Evolutionary conservation across 2,329 filamentous ascomycete genomes (phyloP).

Genomic region (Microdochium bolleyi): DNA sequence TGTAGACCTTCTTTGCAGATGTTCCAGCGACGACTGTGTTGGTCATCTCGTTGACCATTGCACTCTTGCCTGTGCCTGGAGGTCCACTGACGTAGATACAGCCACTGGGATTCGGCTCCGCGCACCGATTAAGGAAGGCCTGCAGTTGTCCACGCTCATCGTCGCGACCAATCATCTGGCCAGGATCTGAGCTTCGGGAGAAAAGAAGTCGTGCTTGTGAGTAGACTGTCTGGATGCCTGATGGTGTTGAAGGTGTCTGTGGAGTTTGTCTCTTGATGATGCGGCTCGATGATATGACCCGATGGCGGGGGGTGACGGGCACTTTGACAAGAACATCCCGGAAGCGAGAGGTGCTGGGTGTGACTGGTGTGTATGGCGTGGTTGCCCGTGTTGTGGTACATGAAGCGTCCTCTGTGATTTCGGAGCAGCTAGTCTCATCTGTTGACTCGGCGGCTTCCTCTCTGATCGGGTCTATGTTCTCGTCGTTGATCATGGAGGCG

Average conservation of each 20-base stretch:
- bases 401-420: constrained; percentile 24
- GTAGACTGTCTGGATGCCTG: constrained; percentile 67
- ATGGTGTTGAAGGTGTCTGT: constrained; percentile 64
- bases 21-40: constrained; percentile 43
- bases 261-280: constrained; percentile 73
- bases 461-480: constrained; percentile 52
- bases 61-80: constrained; percentile 94
- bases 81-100: constrained; percentile 95
- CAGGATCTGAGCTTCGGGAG: constrained; percentile 66
- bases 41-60: constrained; percentile 77
- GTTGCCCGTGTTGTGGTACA: constrained; percentile 1
- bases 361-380: constrained; percentile 41
- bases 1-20: constrained; percentile 61
- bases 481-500: constrained; percentile 47
- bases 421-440: constrained; percentile 33
- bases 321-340: constrained; percentile 68
- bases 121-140: constrained; percentile 59
- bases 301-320: constrained; percentile 75
- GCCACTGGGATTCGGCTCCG: constrained; percentile 55
- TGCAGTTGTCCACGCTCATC: constrained; percentile 56
- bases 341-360: constrained; percentile 68
- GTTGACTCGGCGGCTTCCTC: constrained; percentile 21
- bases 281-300: constrained; percentile 69
- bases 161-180: constrained; percentile 72
- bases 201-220: constrained; percentile 84